Evolutionary conservation across 148 eudicot species (phyloP).

Genomic region (Fagopyrum esculentum): DNA sequence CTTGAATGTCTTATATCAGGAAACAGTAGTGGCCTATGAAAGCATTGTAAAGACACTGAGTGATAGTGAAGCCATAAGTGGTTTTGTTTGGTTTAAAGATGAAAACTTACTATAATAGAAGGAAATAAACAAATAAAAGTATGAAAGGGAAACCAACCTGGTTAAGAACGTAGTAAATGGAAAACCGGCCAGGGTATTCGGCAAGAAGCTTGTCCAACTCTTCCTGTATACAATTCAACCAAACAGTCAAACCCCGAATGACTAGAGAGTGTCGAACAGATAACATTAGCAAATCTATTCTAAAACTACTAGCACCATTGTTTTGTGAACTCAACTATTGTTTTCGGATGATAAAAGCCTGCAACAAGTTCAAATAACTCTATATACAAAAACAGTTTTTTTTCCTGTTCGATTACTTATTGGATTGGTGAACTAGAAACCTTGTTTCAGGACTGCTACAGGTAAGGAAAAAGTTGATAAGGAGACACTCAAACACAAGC

Average conservation of each 20-base stretch:
- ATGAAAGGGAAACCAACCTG: slow-evolving; percentile 37
- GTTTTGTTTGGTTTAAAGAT: not conserved
- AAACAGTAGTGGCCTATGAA: not conserved
- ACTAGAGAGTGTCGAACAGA: not conserved
- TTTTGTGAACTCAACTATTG: not conserved
- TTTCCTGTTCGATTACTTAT: too few relatives aligned
- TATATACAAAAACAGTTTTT: too few relatives aligned
- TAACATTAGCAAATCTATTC: not conserved
- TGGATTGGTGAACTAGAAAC: too few relatives aligned
- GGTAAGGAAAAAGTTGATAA: too few relatives aligned
- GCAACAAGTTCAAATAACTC: too few relatives aligned
- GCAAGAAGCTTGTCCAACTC: slow-evolving; percentile 61
- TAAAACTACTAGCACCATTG: not conserved
- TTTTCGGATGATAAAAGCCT: too few relatives aligned
- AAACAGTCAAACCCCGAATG: not conserved
- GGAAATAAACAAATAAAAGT: not conserved
- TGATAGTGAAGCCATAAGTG: not conserved
- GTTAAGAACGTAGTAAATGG: slow-evolving; percentile 66
- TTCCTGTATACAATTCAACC: slow-evolving; percentile 41
- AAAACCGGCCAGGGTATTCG: slow-evolving; percentile 59
- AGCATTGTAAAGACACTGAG: not conserved
- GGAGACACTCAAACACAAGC: too few relatives aligned
- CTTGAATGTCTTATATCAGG: not conserved
- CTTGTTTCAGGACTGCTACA: too few relatives aligned
- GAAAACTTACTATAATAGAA: not conserved